Percentiles rank a stretch among this genome's conserved stretches.
phyloP scores from a whole-genome alignment of 331 rosid species.

The Phaseolus coccineus region DNA sequence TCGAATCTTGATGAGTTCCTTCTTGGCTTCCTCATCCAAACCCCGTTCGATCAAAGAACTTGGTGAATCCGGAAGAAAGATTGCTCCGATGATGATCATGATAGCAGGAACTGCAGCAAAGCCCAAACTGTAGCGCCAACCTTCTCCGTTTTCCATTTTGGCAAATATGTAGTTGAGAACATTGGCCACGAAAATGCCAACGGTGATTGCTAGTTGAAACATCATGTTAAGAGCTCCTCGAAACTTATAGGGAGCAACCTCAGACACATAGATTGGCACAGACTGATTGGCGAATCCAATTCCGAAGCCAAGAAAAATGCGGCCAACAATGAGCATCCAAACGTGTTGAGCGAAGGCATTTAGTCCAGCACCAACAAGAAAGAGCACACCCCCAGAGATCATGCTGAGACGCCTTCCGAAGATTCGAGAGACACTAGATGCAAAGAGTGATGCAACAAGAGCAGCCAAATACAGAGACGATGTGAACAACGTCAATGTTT shows the following conservation, averaged over 20 bases:
- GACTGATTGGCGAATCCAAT: conserved; percentile 3
- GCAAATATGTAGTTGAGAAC: too few species aligned
- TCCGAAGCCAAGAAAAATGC: neutral
- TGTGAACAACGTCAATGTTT: neutral
- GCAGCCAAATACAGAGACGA: conserved; percentile 2
- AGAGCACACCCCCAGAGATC: neutral
- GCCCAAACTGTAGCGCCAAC: too few species aligned
- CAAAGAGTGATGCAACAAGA: neutral
- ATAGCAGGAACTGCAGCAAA: too few species aligned
- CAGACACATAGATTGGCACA: neutral
- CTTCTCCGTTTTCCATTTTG: too few species aligned
- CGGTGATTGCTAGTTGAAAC: too few species aligned
- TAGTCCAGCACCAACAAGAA: neutral
- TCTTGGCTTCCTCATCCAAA: neutral
- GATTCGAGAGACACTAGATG: neutral
- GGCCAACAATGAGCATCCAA: neutral
- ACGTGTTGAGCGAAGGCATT: neutral
- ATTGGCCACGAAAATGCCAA: too few species aligned
- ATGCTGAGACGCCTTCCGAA: neutral
- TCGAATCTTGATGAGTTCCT: neutral
- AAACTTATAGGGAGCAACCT: too few species aligned
- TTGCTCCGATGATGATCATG: too few species aligned
- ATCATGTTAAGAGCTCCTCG: too few species aligned
- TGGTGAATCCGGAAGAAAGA: too few species aligned
- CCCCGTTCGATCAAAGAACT: too few species aligned